These are phyloP conservation scores for Capsicum pubescens DNA, from an alignment of 257 asterid genomes.

Conservation along the genomic window DNA sequence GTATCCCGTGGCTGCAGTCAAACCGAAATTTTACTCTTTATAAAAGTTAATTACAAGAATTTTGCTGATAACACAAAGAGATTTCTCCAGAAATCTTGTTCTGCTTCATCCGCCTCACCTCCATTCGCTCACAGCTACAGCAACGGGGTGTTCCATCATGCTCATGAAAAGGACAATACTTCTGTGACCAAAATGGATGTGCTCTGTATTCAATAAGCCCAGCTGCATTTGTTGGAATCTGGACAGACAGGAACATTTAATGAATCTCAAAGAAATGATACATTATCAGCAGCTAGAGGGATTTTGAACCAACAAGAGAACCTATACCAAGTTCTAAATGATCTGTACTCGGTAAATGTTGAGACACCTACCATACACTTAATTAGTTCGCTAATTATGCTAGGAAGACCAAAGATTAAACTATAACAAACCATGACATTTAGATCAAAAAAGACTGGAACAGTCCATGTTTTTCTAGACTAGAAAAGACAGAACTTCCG, in stretches of 20 bases:
- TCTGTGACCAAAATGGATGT: constrained; percentile 98
- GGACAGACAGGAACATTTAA: constrained; percentile 37
- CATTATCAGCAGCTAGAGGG: constrained; percentile 12
- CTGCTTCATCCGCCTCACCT: constrained; percentile 50
- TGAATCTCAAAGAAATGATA: constrained; percentile 32
- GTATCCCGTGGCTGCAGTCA: constrained; percentile 67
- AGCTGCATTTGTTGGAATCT: constrained; percentile 92
- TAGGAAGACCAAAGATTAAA: background rate
- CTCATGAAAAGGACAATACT: constrained; percentile 97
- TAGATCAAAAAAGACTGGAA: background rate
- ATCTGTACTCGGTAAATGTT: constrained; percentile 11
- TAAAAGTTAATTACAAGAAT: constrained; percentile 7
- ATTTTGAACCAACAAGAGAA: background rate
- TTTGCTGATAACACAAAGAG: background rate
- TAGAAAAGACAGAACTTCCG: background rate
- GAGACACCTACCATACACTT: constrained; percentile 3
- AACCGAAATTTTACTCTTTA: constrained; percentile 21
- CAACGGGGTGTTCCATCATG: constrained; percentile 95
- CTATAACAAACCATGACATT: background rate
- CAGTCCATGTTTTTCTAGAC: background rate
- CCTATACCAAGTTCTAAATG: background rate
- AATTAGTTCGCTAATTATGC: background rate
- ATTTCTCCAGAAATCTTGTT: constrained; percentile 19
- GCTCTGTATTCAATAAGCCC: constrained; percentile 96
- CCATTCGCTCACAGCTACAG: constrained; percentile 98